phyloP scores from a whole-genome alignment of 345 rosid genomes.

The Eucalyptus microcorys region DNA sequence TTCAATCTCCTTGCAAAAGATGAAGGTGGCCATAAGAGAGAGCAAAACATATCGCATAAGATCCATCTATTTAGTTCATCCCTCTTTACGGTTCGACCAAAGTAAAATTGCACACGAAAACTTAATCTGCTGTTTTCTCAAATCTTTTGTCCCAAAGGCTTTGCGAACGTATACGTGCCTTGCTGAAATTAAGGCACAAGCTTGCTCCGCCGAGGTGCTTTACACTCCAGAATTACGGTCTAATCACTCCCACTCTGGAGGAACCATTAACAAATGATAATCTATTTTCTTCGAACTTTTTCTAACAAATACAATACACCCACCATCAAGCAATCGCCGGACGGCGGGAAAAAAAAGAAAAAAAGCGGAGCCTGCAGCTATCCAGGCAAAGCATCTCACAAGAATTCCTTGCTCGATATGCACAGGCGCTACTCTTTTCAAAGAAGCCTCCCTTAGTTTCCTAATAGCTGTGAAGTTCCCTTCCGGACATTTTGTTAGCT shows the following conservation, averaged over 20 bases:
- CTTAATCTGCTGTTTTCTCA: background rate
- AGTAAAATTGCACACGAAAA: background rate
- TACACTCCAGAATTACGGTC: background rate
- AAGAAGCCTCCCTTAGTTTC: conserved; percentile 28
- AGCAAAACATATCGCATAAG: background rate
- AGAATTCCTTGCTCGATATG: conserved; percentile 35
- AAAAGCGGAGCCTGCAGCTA: background rate
- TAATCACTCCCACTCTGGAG: background rate
- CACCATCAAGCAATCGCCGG: background rate
- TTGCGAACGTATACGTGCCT: background rate
- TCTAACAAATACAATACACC: background rate
- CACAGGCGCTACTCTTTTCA: conserved; percentile 13
- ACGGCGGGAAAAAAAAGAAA: too few species aligned
- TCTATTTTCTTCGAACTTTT: background rate
- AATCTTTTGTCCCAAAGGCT: background rate
- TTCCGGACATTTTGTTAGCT: conserved; percentile 21
- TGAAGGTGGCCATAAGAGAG: background rate
- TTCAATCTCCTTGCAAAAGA: background rate
- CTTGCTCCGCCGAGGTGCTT: background rate
- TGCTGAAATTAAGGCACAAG: background rate
- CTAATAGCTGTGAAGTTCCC: conserved; percentile 41
- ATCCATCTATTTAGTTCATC: background rate
- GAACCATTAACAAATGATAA: background rate
- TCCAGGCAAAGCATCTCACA: background rate
- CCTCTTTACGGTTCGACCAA: background rate